Evolutionary conservation across 1,139 yeast species (phyloP).

Genomic region (Hemisphaericaspora xylofermentans): DNA sequence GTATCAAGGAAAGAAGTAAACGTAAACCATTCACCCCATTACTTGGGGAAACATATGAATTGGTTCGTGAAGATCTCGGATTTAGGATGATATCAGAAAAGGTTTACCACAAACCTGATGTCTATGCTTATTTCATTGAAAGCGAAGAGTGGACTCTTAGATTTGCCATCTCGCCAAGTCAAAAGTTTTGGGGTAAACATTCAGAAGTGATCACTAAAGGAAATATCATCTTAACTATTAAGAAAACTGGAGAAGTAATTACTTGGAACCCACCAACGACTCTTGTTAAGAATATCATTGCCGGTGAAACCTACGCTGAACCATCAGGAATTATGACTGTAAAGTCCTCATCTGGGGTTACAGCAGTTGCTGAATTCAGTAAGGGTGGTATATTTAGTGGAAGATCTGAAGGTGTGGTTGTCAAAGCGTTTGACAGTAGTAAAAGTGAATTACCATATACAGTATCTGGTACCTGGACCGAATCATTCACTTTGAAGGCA

Average conservation of each 20-base stretch:
- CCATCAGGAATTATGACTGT: conserved; percentile 73
- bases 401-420: conserved; percentile 74
- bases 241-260: conserved; percentile 65
- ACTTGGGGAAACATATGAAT: conserved; percentile 82
- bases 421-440: conserved; percentile 48
- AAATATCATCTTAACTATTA: conserved; percentile 52
- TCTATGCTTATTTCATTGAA: conserved; percentile 79
- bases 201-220: conserved; percentile 83
- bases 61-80: conserved; percentile 75
- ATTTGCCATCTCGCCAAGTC: conserved; percentile 76
- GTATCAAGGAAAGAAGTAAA: conserved; percentile 71
- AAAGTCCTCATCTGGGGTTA: conserved; percentile 64
- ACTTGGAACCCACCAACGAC: conserved; percentile 84
- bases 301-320: conserved; percentile 95
- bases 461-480: conserved; percentile 78
- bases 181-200: conserved; percentile 94
- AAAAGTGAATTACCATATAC: conserved; percentile 40
- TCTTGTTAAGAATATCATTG: conserved; percentile 78
- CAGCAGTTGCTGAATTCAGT: conserved; percentile 72
- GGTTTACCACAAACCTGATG: conserved; percentile 78
- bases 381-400: conserved; percentile 78
- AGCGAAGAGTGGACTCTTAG: conserved; percentile 71
- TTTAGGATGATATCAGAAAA: conserved; percentile 73
- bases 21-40: conserved; percentile 94
- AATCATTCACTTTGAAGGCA: conserved; percentile 47